Evolutionary conservation across 768 basidiomycete genomes (phyloP), one percentile per base, ranked within the genome.

Genomic region (Boletus barrowsii): DNA sequence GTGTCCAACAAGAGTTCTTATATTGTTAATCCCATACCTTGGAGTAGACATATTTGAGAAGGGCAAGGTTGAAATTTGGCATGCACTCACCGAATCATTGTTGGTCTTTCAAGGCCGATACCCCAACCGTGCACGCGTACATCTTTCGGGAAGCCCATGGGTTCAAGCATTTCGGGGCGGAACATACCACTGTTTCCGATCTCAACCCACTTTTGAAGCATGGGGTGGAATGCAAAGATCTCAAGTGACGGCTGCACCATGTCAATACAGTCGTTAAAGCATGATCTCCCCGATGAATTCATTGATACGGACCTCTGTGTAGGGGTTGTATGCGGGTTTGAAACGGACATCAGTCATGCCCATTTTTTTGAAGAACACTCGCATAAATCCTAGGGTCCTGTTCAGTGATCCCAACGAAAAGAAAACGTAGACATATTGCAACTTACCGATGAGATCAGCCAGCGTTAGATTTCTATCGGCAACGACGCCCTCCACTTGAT

Each of bases 151-250:
- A 98, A 86, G 32, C 97, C 97, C 95, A 98, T 98, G 8, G 97
- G 94, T 69, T 94, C 94, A 32, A 99, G 78, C 96, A 99, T 98
- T 71, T 99, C 97, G 4, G 97, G 97, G 33, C 97, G 84, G 86
- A 99, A 99, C 90, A 99, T 96, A 22, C 97, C 97, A 67, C 93
- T 96, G 75, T 98, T 98, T 35, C 96, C 96, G 32, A 98, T 93
- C 72, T 98, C 96, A 35, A 98, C 95, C 93, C 94, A 97, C 64
- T 90, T 89, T 69, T 90, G 79, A 37, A 98, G 81, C 72, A 87
- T 83, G 37, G 94, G 92, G 65, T 99, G 97, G 82, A 95, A 99
- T 29, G 95, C 94, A 73, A 98, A 99, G 56, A 99, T 96, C 75
- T 99, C 97, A 42, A 98, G 83, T 2, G 94, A 96, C 7, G 94